Conservation (phyloP, 345 rosid species). For the Linum lewisii region DNA sequence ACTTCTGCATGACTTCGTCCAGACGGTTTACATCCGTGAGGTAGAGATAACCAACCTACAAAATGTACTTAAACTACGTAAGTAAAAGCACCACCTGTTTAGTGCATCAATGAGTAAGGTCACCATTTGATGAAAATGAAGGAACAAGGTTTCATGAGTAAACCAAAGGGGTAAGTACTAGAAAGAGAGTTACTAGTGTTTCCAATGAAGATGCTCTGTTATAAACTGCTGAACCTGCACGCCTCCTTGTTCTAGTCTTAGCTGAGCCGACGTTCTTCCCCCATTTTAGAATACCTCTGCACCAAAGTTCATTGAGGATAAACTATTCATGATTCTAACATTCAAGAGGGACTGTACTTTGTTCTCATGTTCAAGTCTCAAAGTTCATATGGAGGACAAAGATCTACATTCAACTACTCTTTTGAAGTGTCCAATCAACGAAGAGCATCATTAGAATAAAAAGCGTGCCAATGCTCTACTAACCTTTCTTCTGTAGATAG, state of each 20-base stretch:
- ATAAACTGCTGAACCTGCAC: slow-evolving; percentile 53
- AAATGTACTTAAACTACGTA: slow-evolving; percentile 1
- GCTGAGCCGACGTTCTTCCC: slow-evolving; percentile 49
- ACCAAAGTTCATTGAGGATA: slow-evolving; percentile 1
- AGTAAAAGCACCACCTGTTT: slow-evolving; percentile 7
- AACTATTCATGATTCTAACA: neutral
- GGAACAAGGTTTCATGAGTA: neutral
- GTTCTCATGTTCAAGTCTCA: too few relatives aligned
- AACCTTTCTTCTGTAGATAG: slow-evolving; percentile 69
- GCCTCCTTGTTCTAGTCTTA: slow-evolving; percentile 45
- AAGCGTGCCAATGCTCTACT: too few relatives aligned
- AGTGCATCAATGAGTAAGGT: neutral
- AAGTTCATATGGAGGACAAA: neutral
- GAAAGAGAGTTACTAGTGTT: slow-evolving; percentile 35
- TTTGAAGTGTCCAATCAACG: too few relatives aligned
- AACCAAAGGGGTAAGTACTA: slow-evolving; percentile 10
- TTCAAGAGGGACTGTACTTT: too few relatives aligned
- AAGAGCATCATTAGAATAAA: too few relatives aligned
- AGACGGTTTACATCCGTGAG: slow-evolving; percentile 54
- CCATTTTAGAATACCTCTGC: slow-evolving; percentile 54
- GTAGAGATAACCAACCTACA: slow-evolving; percentile 76
- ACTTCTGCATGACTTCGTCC: slow-evolving; percentile 68
- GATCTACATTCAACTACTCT: neutral
- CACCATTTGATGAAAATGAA: neutral
- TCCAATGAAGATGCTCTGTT: slow-evolving; percentile 64